Conservation (phyloP, 345 rosid genomes). For the Corymbia maculata region DNA sequence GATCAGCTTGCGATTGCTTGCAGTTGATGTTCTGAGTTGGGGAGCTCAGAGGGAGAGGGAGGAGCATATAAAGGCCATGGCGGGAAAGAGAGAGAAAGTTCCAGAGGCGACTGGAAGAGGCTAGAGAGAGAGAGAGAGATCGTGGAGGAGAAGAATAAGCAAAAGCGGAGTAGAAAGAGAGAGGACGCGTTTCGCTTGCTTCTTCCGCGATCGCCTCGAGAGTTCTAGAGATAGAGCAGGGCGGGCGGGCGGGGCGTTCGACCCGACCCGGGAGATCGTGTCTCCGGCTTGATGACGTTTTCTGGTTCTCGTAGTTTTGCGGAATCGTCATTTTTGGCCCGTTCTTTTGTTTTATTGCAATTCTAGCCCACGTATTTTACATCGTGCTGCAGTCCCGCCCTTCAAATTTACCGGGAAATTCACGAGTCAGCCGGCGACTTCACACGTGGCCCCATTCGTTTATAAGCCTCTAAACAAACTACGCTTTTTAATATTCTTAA, state of each 20-base stretch:
- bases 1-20: background rate
- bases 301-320: background rate
- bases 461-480: background rate
- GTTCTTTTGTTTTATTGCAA: background rate
- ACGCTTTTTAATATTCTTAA: background rate
- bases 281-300: background rate
- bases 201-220: background rate
- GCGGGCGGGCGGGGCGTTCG: background rate
- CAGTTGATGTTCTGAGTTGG: background rate
- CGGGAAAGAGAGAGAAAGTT: background rate
- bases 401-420: background rate
- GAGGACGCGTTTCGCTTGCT: background rate
- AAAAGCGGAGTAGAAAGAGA: background rate
- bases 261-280: background rate
- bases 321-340: background rate
- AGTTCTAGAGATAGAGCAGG: background rate
- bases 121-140: background rate
- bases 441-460: background rate
- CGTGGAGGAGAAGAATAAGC: background rate
- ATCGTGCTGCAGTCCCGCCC: background rate
- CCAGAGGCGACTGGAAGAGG: background rate
- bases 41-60: background rate
- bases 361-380: background rate
- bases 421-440: background rate
- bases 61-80: background rate